phyloP scores from a whole-genome alignment of 257 asterid species.

The Forsythia viridissima region DNA sequence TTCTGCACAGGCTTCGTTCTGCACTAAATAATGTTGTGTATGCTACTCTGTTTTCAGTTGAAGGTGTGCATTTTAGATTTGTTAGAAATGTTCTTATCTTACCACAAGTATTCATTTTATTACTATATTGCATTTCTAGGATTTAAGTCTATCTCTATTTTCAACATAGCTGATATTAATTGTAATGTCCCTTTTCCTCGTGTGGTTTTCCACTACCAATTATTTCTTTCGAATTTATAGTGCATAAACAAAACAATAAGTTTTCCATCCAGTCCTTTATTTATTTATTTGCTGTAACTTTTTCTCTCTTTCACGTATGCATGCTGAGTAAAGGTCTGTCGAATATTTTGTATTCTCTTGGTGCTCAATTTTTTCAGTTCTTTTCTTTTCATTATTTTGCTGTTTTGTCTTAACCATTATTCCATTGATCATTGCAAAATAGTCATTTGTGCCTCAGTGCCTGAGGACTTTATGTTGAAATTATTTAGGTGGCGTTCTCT shows the following conservation, averaged over 20 bases:
- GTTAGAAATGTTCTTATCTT: not conserved
- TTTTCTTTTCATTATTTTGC: not conserved
- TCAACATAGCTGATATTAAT: not conserved
- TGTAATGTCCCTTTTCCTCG: not conserved
- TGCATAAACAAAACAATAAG: not conserved
- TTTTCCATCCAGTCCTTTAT: not conserved
- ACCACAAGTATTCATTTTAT: not conserved
- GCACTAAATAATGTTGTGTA: not conserved
- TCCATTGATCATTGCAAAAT: not conserved
- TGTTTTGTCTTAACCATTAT: not conserved
- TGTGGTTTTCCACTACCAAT: not conserved
- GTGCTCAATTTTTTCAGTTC: not conserved
- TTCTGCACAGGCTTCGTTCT: not conserved
- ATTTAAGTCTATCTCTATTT: conserved; percentile 1
- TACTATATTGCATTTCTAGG: conserved; percentile 6
- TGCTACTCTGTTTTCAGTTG: not conserved
- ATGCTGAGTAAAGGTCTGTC: not conserved
- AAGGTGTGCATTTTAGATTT: not conserved
- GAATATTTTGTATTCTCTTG: not conserved
- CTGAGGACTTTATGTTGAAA: not conserved
- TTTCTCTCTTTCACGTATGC: not conserved
- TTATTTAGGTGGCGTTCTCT: too few relatives aligned
- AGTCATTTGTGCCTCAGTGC: not conserved
- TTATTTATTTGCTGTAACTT: not conserved
- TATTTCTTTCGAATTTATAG: not conserved